These are phyloP conservation scores for Syncephalis plumigaleata DNA, from an alignment of 371 early-diverging fungal genomes.

Conservation along the genomic window DNA sequence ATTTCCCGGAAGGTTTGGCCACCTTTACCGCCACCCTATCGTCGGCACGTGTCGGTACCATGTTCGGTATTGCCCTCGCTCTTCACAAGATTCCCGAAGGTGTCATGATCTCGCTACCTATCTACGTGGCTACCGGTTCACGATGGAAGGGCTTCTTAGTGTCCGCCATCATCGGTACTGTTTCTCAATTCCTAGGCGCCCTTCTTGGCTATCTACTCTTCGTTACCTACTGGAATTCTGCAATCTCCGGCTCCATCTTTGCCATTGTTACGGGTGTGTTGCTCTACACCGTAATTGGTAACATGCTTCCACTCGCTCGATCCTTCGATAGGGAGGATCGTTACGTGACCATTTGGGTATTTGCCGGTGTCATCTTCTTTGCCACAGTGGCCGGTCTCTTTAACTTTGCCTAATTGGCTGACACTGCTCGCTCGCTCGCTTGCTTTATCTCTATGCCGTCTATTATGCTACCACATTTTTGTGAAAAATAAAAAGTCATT, in stretches of 20 bases:
- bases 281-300: slow-evolving; percentile 5
- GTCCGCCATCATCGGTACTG: slow-evolving; percentile 1
- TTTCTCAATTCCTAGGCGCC: slow-evolving; percentile 8
- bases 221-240: slow-evolving; percentile 6
- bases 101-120: slow-evolving; percentile 8
- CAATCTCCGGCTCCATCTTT: slow-evolving; percentile 5
- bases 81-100: slow-evolving; percentile 12
- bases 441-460: too few species aligned
- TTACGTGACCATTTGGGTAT: slow-evolving; percentile 4
- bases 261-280: slow-evolving; percentile 4
- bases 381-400: slow-evolving; percentile 2
- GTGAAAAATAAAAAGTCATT: too few species aligned
- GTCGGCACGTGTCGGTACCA: slow-evolving; percentile 1
- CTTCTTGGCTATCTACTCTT: slow-evolving; percentile 4
- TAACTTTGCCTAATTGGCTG: slow-evolving; percentile 5
- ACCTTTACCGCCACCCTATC: slow-evolving; percentile 5
- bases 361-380: slow-evolving; percentile 4
- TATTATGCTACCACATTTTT: too few species aligned
- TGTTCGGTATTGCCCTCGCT: slow-evolving; percentile 8
- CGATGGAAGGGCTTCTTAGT: slow-evolving; percentile 4
- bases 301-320: slow-evolving; percentile 8
- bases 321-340: slow-evolving; percentile 5
- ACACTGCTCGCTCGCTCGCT: too few species aligned
- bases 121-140: slow-evolving; percentile 6
- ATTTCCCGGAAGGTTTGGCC: slow-evolving; percentile 10